phyloP scores from a whole-genome alignment of 371 early-diverging fungal species.

The Blakeslea trispora region DNA sequence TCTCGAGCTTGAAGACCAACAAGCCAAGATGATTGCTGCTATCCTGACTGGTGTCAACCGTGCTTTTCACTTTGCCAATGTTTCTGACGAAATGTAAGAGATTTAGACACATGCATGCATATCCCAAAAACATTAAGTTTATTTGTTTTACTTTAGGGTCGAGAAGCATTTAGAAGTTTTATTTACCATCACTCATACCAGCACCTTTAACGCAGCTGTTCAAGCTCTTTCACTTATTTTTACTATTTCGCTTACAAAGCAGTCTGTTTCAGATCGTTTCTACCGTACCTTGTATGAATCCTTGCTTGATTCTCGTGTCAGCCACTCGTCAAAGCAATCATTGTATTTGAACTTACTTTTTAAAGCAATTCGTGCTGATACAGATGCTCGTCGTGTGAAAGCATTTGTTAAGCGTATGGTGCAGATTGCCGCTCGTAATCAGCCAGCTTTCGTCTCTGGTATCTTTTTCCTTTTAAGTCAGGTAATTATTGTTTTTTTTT shows the following conservation, averaged over 20 bases:
- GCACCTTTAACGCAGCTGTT: conserved; percentile 87
- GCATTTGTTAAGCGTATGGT: conserved; percentile 90
- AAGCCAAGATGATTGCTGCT: conserved; percentile 87
- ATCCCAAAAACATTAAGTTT: conserved; percentile 8
- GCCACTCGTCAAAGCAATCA: conserved; percentile 83
- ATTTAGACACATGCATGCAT: background rate
- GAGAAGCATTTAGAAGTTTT: conserved; percentile 83
- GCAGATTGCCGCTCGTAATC: conserved; percentile 77
- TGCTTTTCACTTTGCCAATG: conserved; percentile 88
- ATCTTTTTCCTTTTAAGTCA: conserved; percentile 82
- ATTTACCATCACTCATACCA: conserved; percentile 85
- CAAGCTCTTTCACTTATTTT: conserved; percentile 91
- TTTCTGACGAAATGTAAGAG: conserved; percentile 73
- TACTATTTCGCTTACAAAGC: conserved; percentile 66
- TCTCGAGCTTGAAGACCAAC: conserved; percentile 63
- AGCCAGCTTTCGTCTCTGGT: conserved; percentile 85
- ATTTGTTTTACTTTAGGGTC: conserved; percentile 34
- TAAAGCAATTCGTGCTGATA: conserved; percentile 82
- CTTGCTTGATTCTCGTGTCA: conserved; percentile 81
- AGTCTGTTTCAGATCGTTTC: conserved; percentile 75
- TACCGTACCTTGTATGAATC: conserved; percentile 90
- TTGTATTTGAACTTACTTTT: conserved; percentile 91
- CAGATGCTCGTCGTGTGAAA: conserved; percentile 64
- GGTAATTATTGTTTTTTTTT: conserved; percentile 46
- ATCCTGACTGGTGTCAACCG: conserved; percentile 95